Conservation (phyloP, 2,329 filamentous ascomycete species). For the Diaporthe destruens region DNA sequence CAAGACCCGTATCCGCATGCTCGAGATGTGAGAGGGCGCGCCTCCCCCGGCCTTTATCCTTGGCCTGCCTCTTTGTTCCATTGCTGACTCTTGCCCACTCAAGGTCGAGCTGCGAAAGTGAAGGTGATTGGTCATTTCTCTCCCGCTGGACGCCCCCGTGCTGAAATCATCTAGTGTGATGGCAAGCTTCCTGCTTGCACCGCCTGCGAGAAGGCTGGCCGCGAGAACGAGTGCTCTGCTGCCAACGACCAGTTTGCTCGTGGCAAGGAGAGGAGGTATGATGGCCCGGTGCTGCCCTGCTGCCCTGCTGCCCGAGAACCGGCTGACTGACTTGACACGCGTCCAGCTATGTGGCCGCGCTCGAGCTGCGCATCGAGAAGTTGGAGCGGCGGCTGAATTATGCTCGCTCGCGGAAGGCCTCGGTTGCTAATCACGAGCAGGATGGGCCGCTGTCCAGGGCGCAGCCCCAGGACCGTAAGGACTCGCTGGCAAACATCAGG, state of each 20-base stretch:
- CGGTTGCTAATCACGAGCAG: slow-evolving; percentile 74
- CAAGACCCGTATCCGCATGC: slow-evolving; percentile 83
- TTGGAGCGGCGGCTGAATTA: slow-evolving; percentile 83
- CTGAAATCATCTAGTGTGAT: slow-evolving; percentile 73
- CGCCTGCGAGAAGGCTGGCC: slow-evolving; percentile 92
- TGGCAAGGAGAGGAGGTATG: slow-evolving; percentile 89
- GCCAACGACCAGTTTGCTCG: slow-evolving; percentile 96
- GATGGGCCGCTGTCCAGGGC: slow-evolving; percentile 57
- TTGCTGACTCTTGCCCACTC: slow-evolving; percentile 41
- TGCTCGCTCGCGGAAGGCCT: slow-evolving; percentile 78
- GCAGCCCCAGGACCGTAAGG: slow-evolving; percentile 66
- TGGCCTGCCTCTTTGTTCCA: slow-evolving; percentile 14
- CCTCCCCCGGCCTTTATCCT: background rate
- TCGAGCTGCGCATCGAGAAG: slow-evolving; percentile 92
- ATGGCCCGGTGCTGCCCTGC: background rate
- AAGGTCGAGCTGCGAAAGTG: slow-evolving; percentile 90
- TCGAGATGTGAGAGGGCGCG: slow-evolving; percentile 71
- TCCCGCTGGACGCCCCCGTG: background rate
- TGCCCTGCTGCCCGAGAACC: slow-evolving; percentile 25
- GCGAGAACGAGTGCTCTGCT: slow-evolving; percentile 88
- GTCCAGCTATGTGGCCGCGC: slow-evolving; percentile 86
- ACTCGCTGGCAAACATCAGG: slow-evolving; percentile 72
- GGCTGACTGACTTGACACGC: slow-evolving; percentile 42
- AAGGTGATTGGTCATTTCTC: slow-evolving; percentile 66
- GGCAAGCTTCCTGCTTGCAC: slow-evolving; percentile 96